These are phyloP conservation scores for Phytophthora pinifolia DNA, from an alignment of 352 stramenopile species.

Conservation along the genomic window DNA sequence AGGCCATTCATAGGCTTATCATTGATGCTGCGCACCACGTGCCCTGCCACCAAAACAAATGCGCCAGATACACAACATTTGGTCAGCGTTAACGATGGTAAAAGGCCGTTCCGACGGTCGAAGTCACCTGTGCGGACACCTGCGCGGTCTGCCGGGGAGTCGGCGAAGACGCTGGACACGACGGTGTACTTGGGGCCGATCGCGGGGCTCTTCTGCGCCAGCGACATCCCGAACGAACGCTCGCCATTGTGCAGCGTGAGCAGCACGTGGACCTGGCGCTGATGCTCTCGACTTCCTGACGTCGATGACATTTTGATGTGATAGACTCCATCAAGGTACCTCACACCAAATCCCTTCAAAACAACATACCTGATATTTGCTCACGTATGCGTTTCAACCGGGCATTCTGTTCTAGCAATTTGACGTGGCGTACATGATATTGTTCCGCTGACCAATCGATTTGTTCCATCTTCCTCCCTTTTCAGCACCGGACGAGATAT, in stretches of 20 bases:
- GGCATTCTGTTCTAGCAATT: too few species aligned
- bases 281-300: slow-evolving; percentile 4
- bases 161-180: slow-evolving; percentile 57
- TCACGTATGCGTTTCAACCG: background rate
- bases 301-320: slow-evolving; percentile 7
- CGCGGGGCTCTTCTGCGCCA: slow-evolving; percentile 35
- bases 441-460: slow-evolving; percentile 29
- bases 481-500: background rate
- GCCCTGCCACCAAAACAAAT: slow-evolving; percentile 27
- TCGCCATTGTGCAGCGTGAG: slow-evolving; percentile 49
- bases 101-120: too few species aligned
- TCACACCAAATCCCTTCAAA: slow-evolving; percentile 4
- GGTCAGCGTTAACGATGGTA: background rate
- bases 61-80: background rate
- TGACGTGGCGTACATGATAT: background rate
- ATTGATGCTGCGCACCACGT: slow-evolving; percentile 45
- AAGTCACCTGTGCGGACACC: slow-evolving; percentile 48
- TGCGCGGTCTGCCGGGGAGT: slow-evolving; percentile 56
- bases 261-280: slow-evolving; percentile 31
- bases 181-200: slow-evolving; percentile 36
- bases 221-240: slow-evolving; percentile 69
- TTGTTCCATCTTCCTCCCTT: slow-evolving; percentile 16
- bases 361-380: background rate
- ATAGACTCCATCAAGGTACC: slow-evolving; percentile 3
- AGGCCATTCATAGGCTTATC: slow-evolving; percentile 31